Conservation (phyloP, 208 protist species). For the Leishmania lainsoni region DNA sequence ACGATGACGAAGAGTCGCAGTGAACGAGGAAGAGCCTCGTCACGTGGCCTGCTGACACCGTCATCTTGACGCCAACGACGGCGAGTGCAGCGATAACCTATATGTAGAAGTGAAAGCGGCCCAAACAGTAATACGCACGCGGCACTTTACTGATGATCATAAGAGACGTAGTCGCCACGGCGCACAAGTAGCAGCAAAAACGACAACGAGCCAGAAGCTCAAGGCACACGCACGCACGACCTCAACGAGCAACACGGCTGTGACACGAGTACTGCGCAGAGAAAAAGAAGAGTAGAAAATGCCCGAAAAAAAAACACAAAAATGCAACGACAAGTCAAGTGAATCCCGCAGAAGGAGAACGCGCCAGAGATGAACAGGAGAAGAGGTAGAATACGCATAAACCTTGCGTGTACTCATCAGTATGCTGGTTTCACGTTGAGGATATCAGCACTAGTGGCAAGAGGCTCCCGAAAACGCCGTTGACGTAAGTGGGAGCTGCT, state of each 20-base stretch:
- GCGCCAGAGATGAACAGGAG: neutral
- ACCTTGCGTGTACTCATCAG: neutral
- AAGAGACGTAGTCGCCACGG: neutral
- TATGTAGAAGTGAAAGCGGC: neutral
- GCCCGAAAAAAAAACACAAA: neutral
- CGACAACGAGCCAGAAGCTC: too few relatives aligned
- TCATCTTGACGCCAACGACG: neutral
- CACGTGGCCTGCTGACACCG: neutral
- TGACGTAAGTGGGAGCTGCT: too few relatives aligned
- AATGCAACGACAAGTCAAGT: neutral
- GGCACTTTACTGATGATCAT: neutral
- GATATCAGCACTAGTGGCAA: neutral
- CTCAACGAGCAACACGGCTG: too few relatives aligned
- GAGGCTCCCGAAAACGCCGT: neutral
- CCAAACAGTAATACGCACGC: neutral
- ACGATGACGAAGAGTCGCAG: neutral
- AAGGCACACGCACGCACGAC: too few relatives aligned
- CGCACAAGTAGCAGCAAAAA: neutral
- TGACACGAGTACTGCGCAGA: too few relatives aligned
- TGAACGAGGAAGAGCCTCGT: constrained; percentile 13
- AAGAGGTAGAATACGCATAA: neutral
- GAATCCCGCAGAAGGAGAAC: neutral
- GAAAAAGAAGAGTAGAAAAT: too few relatives aligned
- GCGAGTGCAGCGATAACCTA: neutral
- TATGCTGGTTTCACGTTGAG: too few relatives aligned